A percentile compares a stretch with the other conserved stretches of the same genome.
phyloP scores from a whole-genome alignment of 116 monocot species.

The Zostera marina region DNA sequence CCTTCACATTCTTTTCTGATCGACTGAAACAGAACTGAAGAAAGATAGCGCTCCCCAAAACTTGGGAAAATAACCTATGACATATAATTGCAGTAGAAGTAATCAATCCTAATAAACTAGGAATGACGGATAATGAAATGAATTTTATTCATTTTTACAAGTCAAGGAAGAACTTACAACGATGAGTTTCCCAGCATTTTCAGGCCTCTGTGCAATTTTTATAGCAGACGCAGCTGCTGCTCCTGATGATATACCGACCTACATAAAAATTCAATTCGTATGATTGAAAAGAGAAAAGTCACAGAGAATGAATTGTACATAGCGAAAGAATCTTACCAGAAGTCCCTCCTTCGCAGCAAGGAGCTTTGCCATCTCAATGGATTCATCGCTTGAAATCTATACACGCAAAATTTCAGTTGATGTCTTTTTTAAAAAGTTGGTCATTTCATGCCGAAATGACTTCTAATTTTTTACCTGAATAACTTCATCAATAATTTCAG shows the following conservation, averaged over 20 bases:
- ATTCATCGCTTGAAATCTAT: conserved; percentile 69
- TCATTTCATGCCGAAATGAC: neutral
- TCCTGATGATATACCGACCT: conserved; percentile 59
- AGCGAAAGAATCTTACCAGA: conserved; percentile 28
- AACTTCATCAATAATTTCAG: conserved; percentile 65
- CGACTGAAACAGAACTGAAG: conserved; percentile 41
- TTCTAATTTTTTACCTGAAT: conserved; percentile 30
- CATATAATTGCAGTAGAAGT: neutral
- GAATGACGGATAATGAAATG: neutral
- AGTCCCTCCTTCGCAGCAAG: conserved; percentile 82
- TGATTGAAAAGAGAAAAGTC: neutral
- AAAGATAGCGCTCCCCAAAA: conserved; percentile 55
- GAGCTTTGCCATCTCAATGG: conserved; percentile 63
- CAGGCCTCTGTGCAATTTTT: conserved; percentile 47
- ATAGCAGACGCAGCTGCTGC: conserved; percentile 65
- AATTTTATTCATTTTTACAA: neutral
- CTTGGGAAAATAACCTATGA: conserved; percentile 46
- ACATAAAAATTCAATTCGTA: neutral
- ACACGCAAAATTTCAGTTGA: neutral
- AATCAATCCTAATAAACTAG: neutral
- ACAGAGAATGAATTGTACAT: neutral
- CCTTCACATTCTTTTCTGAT: conserved; percentile 39
- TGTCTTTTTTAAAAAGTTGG: neutral
- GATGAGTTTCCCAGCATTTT: conserved; percentile 49
- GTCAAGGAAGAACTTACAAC: conserved; percentile 16